A percentile compares a stretch with the other conserved stretches of the same genome.
phyloP scores from a whole-genome alignment of 495 filamentous ascomycete species.

The Podospora sp. region DNA sequence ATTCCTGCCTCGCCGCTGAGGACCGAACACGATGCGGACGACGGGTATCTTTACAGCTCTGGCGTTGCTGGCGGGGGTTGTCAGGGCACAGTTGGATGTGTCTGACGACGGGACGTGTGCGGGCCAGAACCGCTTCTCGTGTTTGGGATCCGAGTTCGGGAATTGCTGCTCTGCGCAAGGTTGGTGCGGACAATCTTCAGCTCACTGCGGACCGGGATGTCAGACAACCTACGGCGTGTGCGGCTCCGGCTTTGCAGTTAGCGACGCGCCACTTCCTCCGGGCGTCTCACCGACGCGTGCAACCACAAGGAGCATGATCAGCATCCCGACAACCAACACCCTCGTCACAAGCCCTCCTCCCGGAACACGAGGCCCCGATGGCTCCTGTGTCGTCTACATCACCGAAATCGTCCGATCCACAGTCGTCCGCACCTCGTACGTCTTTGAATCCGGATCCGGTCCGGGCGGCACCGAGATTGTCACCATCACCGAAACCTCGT shows the following conservation, averaged over 20 bases:
- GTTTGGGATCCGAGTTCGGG: slow-evolving; percentile 23
- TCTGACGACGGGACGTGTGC: slow-evolving; percentile 26
- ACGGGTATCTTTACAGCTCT: slow-evolving; percentile 10
- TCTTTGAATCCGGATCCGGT: not conserved
- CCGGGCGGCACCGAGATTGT: not conserved
- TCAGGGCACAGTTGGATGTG: slow-evolving; percentile 18
- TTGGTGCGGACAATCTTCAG: slow-evolving; percentile 36
- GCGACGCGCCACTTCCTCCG: not conserved
- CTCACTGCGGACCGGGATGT: slow-evolving; percentile 42
- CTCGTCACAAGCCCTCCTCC: not conserved
- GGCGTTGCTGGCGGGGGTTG: slow-evolving; percentile 5
- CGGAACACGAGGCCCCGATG: not conserved
- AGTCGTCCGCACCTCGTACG: slow-evolving; percentile 1
- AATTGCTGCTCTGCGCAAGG: slow-evolving; percentile 38
- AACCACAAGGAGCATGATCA: not conserved
- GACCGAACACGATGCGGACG: slow-evolving; percentile 16
- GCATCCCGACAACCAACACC: slow-evolving; percentile 4
- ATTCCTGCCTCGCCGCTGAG: not conserved
- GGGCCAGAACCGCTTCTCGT: slow-evolving; percentile 16
- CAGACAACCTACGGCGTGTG: slow-evolving; percentile 38
- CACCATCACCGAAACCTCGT: slow-evolving; percentile 20
- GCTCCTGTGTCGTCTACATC: slow-evolving; percentile 14
- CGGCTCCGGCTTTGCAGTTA: slow-evolving; percentile 10
- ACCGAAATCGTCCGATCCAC: slow-evolving; percentile 20
- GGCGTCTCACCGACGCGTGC: not conserved